These are phyloP conservation scores for Spergularia marina DNA, from an alignment of 148 eudicot genomes.

Conservation along the genomic window DNA sequence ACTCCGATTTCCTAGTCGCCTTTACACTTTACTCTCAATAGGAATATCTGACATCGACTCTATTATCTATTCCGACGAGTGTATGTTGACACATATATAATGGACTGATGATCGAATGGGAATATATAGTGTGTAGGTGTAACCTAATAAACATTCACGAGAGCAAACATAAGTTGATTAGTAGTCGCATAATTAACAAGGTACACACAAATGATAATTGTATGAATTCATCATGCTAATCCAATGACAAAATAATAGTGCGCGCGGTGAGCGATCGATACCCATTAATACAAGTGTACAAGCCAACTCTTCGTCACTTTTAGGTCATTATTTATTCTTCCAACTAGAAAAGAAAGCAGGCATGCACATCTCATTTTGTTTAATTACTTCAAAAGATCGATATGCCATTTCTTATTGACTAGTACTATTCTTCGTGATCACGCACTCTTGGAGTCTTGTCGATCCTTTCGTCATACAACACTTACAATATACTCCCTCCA, in stretches of 20 bases:
- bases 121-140: too few relatives aligned
- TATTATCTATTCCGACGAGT: too few relatives aligned
- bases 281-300: neutral
- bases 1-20: too few relatives aligned
- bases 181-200: neutral
- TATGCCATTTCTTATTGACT: neutral
- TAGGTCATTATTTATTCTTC: neutral
- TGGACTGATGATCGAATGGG: too few relatives aligned
- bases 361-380: conserved; percentile 1
- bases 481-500: too few relatives aligned
- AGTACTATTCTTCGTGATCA: neutral
- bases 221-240: neutral
- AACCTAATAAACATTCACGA: neutral
- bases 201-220: neutral
- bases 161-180: neutral
- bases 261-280: neutral
- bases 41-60: too few relatives aligned
- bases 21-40: too few relatives aligned
- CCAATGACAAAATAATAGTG: neutral
- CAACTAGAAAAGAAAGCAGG: neutral
- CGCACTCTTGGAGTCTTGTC: too few relatives aligned
- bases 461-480: neutral
- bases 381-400: neutral
- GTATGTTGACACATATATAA: too few relatives aligned
- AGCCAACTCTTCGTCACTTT: neutral